Evolutionary conservation across 306 rosid genomes (phyloP), one percentile per base, ranked within the genome.

Genomic region (Cucurbita argyrosperma): DNA sequence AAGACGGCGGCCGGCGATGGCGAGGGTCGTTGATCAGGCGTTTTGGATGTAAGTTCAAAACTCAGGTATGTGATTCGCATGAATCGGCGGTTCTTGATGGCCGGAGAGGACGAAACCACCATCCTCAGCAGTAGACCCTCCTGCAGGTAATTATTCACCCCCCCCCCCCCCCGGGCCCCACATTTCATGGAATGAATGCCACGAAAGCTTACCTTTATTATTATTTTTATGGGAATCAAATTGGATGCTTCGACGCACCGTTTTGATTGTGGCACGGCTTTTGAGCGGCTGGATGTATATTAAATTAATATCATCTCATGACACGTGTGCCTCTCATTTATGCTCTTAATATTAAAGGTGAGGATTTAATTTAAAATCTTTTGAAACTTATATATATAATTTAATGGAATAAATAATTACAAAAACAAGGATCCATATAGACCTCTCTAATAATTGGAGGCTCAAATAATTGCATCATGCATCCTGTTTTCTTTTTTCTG

Each of bases 41-140:
- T 76, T 86, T 94, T 6, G 90, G 99, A 19, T 94, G 99, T 60
- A 94, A 94, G 81, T 94, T 91, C 82, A 94, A 88, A 74, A 89
- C 99, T 12, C 99, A 94, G 77, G 99, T 94, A 1, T 94, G 99
- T 38, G 97, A 91, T 81, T 94, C 98, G 16, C 97, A 88, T 21
- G 90, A 88, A 55, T 79, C 88, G 4, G 79, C 97, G 61, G 97
- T 87, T 1, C 87, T 83, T 37, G 90, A 89, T n/a, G 75, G 81
- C 18, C 85, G 92, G 61, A 94, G 80, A 60, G 88, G 87, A 81
- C 88, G 91, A 49, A 84, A 81, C 8, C 86, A 74, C 11, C 84
- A 64, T 16, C 90, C 81, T 74, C 87, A 87, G 4, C 87, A 83
- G 3, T 85, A 85, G 76, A 18, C 7, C 6, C 13, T 6, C 14